Evolutionary conservation across 306 rosid genomes (phyloP), one percentile per base, ranked within the genome.

Genomic region (Malus fusca): DNA sequence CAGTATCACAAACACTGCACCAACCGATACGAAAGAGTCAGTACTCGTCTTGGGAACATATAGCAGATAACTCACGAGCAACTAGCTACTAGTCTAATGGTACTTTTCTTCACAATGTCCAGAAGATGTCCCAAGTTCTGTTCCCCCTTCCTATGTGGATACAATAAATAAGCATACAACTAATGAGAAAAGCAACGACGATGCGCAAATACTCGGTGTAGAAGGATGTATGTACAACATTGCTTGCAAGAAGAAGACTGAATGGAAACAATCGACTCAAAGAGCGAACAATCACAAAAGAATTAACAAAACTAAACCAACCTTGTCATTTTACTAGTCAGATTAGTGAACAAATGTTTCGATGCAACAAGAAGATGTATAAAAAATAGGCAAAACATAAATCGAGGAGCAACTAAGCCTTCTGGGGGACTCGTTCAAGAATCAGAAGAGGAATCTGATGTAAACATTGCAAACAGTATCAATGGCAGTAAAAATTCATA

Each of bases 1-100:
- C 71, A 79, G 62, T 52, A 83, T 61, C 62, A 83, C 68, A 18
- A 77, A 71, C 62, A 44, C 92, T 90, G 66, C 82, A 75, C 64
- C 80, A 86, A 71, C 75, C 80, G 59, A 58, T n/a, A 62, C 73
- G 70, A 69, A 67, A 66, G 61, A 51, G 2, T 42, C 31, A 22
- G 33, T 5, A 13, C 55, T 68, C 53, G 8, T 42, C 53, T 66
- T 66, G 48, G 28, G 33, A 66, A 66, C 69, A n/a, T n/a, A 21
- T 11, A 68, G 31, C 55, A 37, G 68, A 63, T 31, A 19, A 30
- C 1, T 31, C 0, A 30, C 33, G 18, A 26, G 0, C 18, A 61
- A 25, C 6, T 11, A 26, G 19, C 6, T 58, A 9, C 1, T 11
- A n/a, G 12, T 58, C 6, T 9, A n/a, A 58, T 58, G 28, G 0